Evolutionary conservation across 345 rosid species (phyloP), one percentile per base, ranked within the genome.

Genomic region (Reutealis trisperma): DNA sequence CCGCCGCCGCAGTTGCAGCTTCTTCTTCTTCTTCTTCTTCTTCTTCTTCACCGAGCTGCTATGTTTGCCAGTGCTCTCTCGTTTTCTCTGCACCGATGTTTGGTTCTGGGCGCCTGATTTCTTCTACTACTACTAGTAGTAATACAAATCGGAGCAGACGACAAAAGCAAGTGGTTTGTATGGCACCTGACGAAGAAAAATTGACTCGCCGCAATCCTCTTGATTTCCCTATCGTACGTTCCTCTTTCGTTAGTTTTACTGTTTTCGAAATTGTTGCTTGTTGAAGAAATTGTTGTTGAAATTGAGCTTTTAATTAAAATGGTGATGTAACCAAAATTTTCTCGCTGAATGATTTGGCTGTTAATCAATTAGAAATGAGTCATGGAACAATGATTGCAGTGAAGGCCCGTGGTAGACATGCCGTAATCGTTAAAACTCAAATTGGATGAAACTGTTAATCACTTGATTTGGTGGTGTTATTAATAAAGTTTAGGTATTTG

Each of bases 181-280:
- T 89, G 96, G 97, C 97, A 0, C 94, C 96, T 2, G 93, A 91
- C 22, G 96, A 87, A 74, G 94, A 90, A 82, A 88, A 86, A 82
- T 75, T 87, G 73, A 90, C 93, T 69, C 91, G 94, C 76, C 88
- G 91, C 1, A 88, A 84, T 59, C 92, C 90, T 77, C 90, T 91
- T 44, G 93, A 91, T 83, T 90, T 90, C 71, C 92, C 96, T 16
- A 84, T 89, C 47, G 92, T 89, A 84, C 63, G 92, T 69, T 32
- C 67, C 54, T 25, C 32, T 16, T 44, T 14, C 59, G n/a, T 13
- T 22, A 5, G 37, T 0, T 47, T 37, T 27, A 2, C 4, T 62
- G 1, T 0, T 18, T 27, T 10, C 5, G 22, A 9, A 52, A 5
- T 52, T 64, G 12, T 61, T 25, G 24, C 51, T 65, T 2, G 1